Evolutionary conservation across 2,329 filamentous ascomycete species (phyloP).

Genomic region (Cyphellophora attinorum): DNA sequence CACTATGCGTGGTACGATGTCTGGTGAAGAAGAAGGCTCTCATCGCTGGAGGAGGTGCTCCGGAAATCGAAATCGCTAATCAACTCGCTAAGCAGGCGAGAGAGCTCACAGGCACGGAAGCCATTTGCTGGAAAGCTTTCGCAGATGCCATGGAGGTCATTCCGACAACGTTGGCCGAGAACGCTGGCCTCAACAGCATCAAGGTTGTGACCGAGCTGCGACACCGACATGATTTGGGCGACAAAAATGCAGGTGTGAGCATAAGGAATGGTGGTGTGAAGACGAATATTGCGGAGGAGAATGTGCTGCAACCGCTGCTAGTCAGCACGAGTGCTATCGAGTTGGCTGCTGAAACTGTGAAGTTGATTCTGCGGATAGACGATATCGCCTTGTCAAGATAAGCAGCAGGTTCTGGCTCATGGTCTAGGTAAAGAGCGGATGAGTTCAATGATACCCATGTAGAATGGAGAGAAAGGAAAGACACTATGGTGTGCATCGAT

Average conservation of each 20-base stretch:
- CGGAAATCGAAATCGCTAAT: conserved; percentile 92
- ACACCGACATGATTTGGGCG: conserved; percentile 87
- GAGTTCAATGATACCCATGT: neutral
- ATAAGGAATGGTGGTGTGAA: conserved; percentile 97
- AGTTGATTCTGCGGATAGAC: conserved; percentile 73
- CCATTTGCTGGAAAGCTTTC: conserved; percentile 98
- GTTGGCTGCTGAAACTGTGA: conserved; percentile 94
- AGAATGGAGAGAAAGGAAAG: too few relatives aligned
- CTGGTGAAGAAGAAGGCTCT: conserved; percentile 99
- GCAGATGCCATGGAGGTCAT: conserved; percentile 96
- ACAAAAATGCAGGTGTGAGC: conserved; percentile 93
- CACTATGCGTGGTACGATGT: conserved; percentile 93
- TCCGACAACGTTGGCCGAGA: conserved; percentile 92
- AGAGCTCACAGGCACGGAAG: conserved; percentile 78
- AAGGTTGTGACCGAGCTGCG: conserved; percentile 95
- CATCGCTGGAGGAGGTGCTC: conserved; percentile 90
- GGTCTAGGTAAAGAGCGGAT: too few relatives aligned
- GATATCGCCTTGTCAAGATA: conserved; percentile 50
- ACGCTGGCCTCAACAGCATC: conserved; percentile 95
- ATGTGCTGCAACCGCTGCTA: conserved; percentile 87
- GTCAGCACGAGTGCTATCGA: conserved; percentile 98
- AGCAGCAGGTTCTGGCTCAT: too few relatives aligned
- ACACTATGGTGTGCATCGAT: too few relatives aligned
- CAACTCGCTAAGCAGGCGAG: conserved; percentile 74
- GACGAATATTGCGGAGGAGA: conserved; percentile 92